phyloP scores from a whole-genome alignment of 345 rosid species.

The Citrus australasica region DNA sequence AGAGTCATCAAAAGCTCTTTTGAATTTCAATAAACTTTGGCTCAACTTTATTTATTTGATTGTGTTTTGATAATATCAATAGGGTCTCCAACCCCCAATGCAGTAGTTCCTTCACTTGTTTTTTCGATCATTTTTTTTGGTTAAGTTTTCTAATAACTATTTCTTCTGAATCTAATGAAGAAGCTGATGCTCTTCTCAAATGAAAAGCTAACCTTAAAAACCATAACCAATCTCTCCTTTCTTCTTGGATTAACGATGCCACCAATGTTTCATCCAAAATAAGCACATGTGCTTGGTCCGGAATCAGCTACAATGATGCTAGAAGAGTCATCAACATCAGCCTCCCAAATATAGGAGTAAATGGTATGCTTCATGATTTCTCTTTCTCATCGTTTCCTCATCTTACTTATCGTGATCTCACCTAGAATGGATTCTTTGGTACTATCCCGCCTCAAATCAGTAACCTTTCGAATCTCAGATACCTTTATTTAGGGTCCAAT shows the following conservation, averaged over 20 bases:
- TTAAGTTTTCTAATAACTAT: background rate
- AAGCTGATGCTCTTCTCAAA: conserved; percentile 19
- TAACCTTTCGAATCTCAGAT: background rate
- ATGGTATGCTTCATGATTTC: background rate
- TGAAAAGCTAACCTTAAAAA: conserved; percentile 25
- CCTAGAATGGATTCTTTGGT: background rate
- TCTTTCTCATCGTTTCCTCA: background rate
- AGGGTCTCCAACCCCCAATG: background rate
- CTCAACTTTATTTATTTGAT: background rate
- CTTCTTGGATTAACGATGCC: background rate
- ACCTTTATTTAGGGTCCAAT: background rate
- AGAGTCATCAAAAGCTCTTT: no score
- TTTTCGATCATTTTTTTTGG: background rate
- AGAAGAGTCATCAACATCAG: background rate
- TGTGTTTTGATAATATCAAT: background rate
- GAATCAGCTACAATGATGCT: background rate
- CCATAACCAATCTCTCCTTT: conserved; percentile 1
- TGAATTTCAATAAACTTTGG: no score
- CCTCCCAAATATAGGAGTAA: background rate
- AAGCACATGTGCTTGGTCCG: background rate
- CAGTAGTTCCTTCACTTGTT: background rate
- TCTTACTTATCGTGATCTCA: background rate
- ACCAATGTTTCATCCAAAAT: background rate
- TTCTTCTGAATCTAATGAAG: conserved; percentile 4
- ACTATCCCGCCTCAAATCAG: conserved; percentile 1